Evolutionary conservation across 2,329 filamentous ascomycete genomes (phyloP).

Genomic region (Coleophoma eucalyptorum): DNA sequence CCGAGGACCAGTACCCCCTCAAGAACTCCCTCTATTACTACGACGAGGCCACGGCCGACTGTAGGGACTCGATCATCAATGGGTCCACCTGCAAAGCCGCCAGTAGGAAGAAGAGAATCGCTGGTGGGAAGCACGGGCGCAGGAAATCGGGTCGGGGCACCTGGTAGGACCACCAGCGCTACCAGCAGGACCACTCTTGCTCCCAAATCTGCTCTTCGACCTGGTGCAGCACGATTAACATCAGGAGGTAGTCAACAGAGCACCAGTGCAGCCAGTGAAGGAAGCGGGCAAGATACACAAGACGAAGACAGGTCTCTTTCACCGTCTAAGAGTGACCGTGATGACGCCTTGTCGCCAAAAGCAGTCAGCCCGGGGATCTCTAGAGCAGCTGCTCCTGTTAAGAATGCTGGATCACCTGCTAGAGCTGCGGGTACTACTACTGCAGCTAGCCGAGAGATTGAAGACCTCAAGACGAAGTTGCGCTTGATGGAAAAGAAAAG

Average conservation of each 20-base stretch:
- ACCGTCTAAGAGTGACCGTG: constrained; percentile 47
- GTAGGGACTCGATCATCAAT: constrained; percentile 60
- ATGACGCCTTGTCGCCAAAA: constrained; percentile 23
- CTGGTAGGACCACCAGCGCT: constrained; percentile 12
- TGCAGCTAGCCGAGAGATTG: constrained; percentile 56
- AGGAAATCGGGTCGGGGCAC: constrained; percentile 20
- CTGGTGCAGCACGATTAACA: constrained; percentile 22
- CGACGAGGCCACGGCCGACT: constrained; percentile 49
- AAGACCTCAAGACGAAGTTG: constrained; percentile 85
- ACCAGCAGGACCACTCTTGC: constrained; percentile 16
- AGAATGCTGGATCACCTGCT: constrained; percentile 18
- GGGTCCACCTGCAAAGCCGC: constrained; percentile 51
- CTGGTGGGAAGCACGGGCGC: constrained; percentile 28
- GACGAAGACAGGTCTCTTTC: constrained; percentile 31
- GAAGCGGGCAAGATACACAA: constrained; percentile 20
- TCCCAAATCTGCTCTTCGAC: constrained; percentile 21
- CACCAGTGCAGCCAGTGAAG: constrained; percentile 20
- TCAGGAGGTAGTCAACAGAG: constrained; percentile 26
- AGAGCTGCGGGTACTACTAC: constrained; percentile 18
- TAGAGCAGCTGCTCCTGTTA: constrained; percentile 16
- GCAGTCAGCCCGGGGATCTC: constrained; percentile 22
- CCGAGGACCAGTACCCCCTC: constrained; percentile 65
- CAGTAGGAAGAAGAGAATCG: constrained; percentile 32
- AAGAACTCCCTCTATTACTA: constrained; percentile 32
- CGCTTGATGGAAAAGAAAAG: constrained; percentile 85